Base-by-base conservation (phyloP, 192 early-diverging fungal genomes). In the Coemansia sp. region DNA sequence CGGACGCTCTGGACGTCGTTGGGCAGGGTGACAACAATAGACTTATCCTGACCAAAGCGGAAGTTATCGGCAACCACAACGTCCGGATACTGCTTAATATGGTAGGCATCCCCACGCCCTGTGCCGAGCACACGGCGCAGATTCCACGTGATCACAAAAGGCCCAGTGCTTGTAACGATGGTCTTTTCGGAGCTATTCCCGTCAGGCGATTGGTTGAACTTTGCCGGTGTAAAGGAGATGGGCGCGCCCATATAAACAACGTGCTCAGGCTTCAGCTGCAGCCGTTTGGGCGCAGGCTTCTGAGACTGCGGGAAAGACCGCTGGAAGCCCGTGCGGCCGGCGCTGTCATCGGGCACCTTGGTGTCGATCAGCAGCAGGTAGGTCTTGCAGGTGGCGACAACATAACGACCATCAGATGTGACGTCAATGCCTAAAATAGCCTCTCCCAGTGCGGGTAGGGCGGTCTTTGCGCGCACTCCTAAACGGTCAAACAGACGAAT, bases 131-230 rank as follows among this genome's bases (percentile, higher is more conserved):
- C 90, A 5, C 88, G 80, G 14, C 88, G 82, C 74, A 98, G 90
- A 74, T 91, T 95, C 95, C 95, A 98, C 11, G 91, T 90, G 54
- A 98, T 88, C 30, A 96, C 92, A 76, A 88, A 95, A 20, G 89
- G 89, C 8, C 95, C 95, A 11, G 94, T 93, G 50, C 90, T 90
- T 1, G 95, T 94, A 36, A 98, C 88, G 66, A 98, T 96, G 1
- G 87, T 85, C 61, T 86, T 86, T 70, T 98, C 95, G 20, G 71
- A 61, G 63, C 30, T 32, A 54, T 65, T 73, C 51, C 81, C 80
- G 11, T 89, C 86, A 8, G 85, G 83, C 63, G 90, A 88, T 5
- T 88, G 89, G 78, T 95, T 94, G 84, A 98, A 98, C 42, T 86
- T 77, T 5, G 95, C 95, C 3, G 94, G 86, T 29, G 94, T 98